Base-by-base conservation (phyloP, 164 flowering plant genomes). In the Nymphaea thermarum region DNA sequence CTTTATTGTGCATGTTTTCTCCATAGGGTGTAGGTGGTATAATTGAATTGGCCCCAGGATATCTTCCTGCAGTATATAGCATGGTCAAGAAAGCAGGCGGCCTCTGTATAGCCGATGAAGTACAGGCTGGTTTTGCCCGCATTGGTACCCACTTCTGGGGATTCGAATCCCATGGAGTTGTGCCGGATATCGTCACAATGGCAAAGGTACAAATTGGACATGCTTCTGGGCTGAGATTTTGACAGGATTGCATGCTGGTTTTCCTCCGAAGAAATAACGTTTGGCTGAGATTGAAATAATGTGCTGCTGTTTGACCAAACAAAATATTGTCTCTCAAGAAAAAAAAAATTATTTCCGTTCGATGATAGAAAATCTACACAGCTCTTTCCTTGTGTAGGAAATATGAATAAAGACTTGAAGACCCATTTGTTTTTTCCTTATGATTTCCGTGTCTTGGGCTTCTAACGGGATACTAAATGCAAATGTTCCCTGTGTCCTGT, bases 181-280 rank as follows among this genome's bases (percentile, higher is more conserved):
- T 91, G 62, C 98, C 98, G 64, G 98, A 94, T 77, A 93, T 93
- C 7, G 98, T 93, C 10, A 93, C 98, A 62, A 85, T 94, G 96
- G 97, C 98, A 63, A 94, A 94, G 96, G 97, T 89, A 62, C 18
- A 44, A 53, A 15, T 25, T 65, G 6, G 6, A 64, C 17, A 7
- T 43, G 41, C 14, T 51, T 51, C 3, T 51, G 57, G 57, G 8
- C 8, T 51, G 14, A 51, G 57, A 15, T 51, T 8, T 4, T 51
- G 8, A 51, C 55, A 4, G 3, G 55, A 51, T 14, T 51, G 12
- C 55, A 14, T 51, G 55, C 12, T 14, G 12, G 55, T 51, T 51
- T 51, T 51, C 55, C 7, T 14, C 55, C 12, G 12, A 14, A 51
- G 55, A 8, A 51, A 8, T 14, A 4, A 8, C 12, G n/a, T n/a